Percentiles rank a stretch among this genome's conserved stretches.
phyloP scores from a whole-genome alignment of 2,329 filamentous ascomycete genomes.

The Paraphoma chrysanthemicola region DNA sequence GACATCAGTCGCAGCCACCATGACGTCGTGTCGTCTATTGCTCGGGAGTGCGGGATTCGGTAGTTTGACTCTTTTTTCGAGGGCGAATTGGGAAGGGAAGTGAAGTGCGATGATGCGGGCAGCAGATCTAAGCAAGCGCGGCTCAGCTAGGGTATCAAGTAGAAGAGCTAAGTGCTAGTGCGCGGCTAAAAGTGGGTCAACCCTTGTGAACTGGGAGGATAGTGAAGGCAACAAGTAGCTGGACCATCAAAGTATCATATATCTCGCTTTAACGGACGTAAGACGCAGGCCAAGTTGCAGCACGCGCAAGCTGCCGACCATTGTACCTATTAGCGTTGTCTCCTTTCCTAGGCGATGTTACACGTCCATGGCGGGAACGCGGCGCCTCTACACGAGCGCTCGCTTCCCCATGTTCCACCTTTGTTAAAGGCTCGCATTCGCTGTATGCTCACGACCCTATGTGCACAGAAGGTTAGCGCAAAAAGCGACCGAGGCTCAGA shows the following conservation, averaged over 20 bases:
- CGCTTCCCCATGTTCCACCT: conserved; percentile 18
- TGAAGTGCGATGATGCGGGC: not conserved
- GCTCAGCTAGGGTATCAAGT: not conserved
- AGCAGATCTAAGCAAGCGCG: not conserved
- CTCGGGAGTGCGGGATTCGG: too few relatives aligned
- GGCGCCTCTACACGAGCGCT: conserved; percentile 15
- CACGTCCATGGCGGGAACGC: conserved; percentile 6
- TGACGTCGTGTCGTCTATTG: not conserved
- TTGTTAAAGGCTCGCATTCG: not conserved
- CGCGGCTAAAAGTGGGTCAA: not conserved
- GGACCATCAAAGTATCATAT: not conserved
- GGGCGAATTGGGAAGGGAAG: not conserved
- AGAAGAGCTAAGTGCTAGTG: not conserved
- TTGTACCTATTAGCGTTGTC: not conserved
- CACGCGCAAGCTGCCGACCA: too few relatives aligned
- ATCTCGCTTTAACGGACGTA: not conserved
- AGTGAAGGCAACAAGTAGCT: not conserved
- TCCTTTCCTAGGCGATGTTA: not conserved
- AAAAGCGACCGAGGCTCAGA: not conserved
- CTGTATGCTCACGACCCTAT: not conserved
- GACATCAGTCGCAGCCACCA: conserved; percentile 20
- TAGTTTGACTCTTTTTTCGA: too few relatives aligned
- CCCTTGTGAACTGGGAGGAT: not conserved
- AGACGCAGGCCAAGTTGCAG: not conserved
- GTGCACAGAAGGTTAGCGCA: not conserved